Evolutionary conservation across 345 rosid genomes (phyloP), one percentile per base, ranked within the genome.

Genomic region (Eucalyptus curtisii): DNA sequence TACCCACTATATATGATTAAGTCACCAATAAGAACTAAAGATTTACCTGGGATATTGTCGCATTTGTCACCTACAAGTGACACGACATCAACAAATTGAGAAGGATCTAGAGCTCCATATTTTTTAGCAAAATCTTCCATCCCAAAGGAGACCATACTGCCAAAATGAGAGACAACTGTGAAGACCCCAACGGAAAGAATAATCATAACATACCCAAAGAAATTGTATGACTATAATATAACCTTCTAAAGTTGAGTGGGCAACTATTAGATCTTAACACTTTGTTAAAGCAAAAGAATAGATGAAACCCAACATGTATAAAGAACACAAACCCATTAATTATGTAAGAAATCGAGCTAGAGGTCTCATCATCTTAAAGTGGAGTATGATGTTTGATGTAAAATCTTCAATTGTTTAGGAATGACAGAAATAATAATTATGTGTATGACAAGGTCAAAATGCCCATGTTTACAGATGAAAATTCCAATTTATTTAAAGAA

Each of bases 91-190:
- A 95, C 99, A 91, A 97, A 96, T 91, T 97, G 99, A 79, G 95
- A 91, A 88, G 98, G 99, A 89, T 93, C 89, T 93, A 97, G 87
- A 86, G 87, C 92, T 89, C 98, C 97, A 85, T 92, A 97, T 91
- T 92, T 95, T 92, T 95, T 86, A 88, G 99, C 96, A 88, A 97
- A 97, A 87, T 97, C 97, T 91, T 97, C 99, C 92, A 95, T 88
- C 87, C 99, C 99, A 88, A 95, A 97, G 86, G 99, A 97, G 88
- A 93, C 94, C 98, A 97, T 96, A 91, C 99, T 97, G 95, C 88
- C 90, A 88, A 87, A 81, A 86, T 40, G 47, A 76, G 47, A 40
- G 84, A 76, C 27, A 76, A 76, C 30, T 10, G 47, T 76, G 47
- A 76, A 76, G 84, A 76, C 27, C 47, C 84, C 47, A 76, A 40